A percentile compares a stretch with the other conserved stretches of the same genome.
Conservation (phyloP, 2,329 filamentous ascomycete species). For the Dactylellina leptospora region DNA sequence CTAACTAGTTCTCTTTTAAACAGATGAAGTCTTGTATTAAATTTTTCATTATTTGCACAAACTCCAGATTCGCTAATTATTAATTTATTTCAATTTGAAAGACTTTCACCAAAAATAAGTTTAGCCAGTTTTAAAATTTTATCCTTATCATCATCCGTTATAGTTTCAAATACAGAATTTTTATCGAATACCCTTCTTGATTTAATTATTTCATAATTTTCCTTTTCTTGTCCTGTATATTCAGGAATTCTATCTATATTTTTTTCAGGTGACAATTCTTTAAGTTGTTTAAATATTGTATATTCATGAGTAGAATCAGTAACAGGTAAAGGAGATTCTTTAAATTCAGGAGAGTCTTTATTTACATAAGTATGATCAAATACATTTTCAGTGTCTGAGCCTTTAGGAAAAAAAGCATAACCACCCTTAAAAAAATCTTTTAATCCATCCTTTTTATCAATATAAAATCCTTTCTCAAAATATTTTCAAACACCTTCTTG, state of each 20-base stretch:
- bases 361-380: constrained; percentile 15
- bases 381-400: constrained; percentile 16
- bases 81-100: constrained; percentile 23
- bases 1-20: constrained; percentile 35
- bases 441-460: constrained; percentile 13
- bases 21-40: constrained; percentile 17
- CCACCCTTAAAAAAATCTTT: constrained; percentile 25
- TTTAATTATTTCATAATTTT: constrained; percentile 11
- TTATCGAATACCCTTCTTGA: constrained; percentile 13
- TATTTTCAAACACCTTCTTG: constrained; percentile 26
- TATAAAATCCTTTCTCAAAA: constrained; percentile 31
- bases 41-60: constrained; percentile 32
- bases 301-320: constrained; percentile 20
- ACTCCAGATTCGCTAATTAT: not conserved
- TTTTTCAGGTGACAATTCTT: constrained; percentile 1
- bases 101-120: constrained; percentile 8
- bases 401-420: constrained; percentile 24
- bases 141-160: not conserved
- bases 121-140: constrained; percentile 11
- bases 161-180: constrained; percentile 24
- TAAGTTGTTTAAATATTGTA: constrained; percentile 4
- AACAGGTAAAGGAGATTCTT: constrained; percentile 15
- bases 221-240: constrained; percentile 15
- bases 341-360: constrained; percentile 14
- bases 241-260: constrained; percentile 1